Percentiles rank a stretch among this genome's conserved stretches.
These are phyloP conservation scores for Sarocladium oryzae DNA, from an alignment of 2,329 filamentous ascomycete genomes.

Conservation along the genomic window DNA sequence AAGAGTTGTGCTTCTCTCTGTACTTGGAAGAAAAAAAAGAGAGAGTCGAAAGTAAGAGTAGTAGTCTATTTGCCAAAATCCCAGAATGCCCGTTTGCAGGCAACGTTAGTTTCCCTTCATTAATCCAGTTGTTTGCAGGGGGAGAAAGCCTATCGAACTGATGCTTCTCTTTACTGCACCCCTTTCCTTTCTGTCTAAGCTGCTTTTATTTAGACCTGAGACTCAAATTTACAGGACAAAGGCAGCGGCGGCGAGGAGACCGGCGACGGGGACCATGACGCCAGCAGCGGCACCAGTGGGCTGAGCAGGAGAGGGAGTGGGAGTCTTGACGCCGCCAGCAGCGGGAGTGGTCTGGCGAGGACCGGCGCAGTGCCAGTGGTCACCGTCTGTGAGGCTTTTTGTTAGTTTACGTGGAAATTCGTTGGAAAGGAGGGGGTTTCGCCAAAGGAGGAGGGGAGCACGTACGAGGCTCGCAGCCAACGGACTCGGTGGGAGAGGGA, in stretches of 20 bases:
- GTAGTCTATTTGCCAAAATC: too few species aligned
- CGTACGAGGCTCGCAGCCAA: slow-evolving; percentile 21
- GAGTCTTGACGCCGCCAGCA: not conserved
- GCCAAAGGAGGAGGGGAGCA: not conserved
- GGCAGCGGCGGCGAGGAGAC: not conserved
- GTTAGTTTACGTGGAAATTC: not conserved
- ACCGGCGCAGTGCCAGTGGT: slow-evolving; percentile 25
- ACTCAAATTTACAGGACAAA: slow-evolving; percentile 3
- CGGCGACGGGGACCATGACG: slow-evolving; percentile 6
- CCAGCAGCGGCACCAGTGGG: not conserved
- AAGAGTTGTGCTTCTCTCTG: too few species aligned
- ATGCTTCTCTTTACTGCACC: too few species aligned
- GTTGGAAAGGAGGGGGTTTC: too few species aligned
- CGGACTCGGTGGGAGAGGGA: slow-evolving; percentile 26
- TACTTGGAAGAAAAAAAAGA: too few species aligned
- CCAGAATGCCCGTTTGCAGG: too few species aligned
- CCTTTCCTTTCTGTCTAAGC: too few species aligned
- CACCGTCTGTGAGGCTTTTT: slow-evolving; percentile 18
- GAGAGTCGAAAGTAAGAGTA: too few species aligned
- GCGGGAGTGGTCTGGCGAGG: slow-evolving; percentile 6
- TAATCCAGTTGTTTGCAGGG: too few species aligned
- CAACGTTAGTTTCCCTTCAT: too few species aligned
- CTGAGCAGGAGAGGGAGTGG: not conserved
- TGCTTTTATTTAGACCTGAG: too few species aligned
- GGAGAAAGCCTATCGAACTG: too few species aligned